Evolutionary conservation across 495 filamentous ascomycete genomes (phyloP), one percentile per base, ranked within the genome.

Genomic region (Xylaria bambusicola): DNA sequence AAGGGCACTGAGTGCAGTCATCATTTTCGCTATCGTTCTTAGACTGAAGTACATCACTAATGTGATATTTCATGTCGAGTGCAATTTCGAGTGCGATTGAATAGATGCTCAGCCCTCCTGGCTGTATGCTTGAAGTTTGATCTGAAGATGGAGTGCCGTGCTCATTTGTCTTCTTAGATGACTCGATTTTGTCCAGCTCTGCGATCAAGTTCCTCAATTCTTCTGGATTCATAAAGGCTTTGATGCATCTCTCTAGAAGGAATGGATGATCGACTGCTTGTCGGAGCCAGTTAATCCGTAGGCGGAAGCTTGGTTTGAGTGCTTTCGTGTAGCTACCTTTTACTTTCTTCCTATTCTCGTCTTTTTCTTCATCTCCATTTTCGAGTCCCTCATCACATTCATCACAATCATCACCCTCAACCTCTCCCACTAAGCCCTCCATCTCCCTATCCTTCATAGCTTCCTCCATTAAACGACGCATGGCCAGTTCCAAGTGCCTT

Each of bases 201-300:
- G 17, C 53, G 6, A 47, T 47, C 41, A 36, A 56, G 10, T 15
- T 17, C 13, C 18, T 7, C 2, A 56, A 2, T 17, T 56, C 53
- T 7, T 46, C 53, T 26, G 15, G 20, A 27, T 47, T 48, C 18
- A 48, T 17, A 10, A 12, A 36, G 12, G 46, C 31, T 26, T 17
- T 56, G 20, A 56, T 46, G 21, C 54, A 21, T 0, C 15, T 20
- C 44, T 65, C 62, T 21, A 65, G n/a, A 6, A 68, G 62, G 24
- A 60, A 67, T 1, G 58, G 63, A 42, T 69, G 63, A 0, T 62
- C 54, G 7, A 52, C 58, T 12, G 63, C 60, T 54, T 66, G 63
- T 13, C 63, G 58, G 20, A 66, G 57, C 13, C 57, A 27, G 6
- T 10, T 58, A 26, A n/a, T 10, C 18, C 33, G 49, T 21, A 46